A percentile compares a stretch with the other conserved stretches of the same genome.
These are phyloP conservation scores for Atractiella rhizophila DNA, from an alignment of 768 basidiomycete genomes.

Conservation along the genomic window DNA sequence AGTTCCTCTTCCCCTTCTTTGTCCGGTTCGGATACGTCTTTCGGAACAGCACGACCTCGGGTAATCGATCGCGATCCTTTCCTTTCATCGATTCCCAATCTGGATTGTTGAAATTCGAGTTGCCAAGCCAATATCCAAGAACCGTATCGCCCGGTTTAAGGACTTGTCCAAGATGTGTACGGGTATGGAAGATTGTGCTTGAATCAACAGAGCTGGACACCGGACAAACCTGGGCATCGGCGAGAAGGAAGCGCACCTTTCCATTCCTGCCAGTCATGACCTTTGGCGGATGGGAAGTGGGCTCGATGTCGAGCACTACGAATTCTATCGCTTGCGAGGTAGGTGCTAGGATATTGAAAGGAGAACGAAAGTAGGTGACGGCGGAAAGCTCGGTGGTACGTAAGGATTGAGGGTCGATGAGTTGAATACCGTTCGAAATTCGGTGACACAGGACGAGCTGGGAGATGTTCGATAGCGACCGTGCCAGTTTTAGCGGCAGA, in stretches of 20 bases:
- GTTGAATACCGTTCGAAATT: conserved; percentile 70
- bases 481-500: conserved; percentile 57
- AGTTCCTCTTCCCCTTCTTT: conserved; percentile 64
- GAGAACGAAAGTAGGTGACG: conserved; percentile 65
- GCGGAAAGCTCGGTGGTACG: conserved; percentile 55
- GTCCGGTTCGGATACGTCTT: conserved; percentile 83
- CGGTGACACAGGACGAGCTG: conserved; percentile 69
- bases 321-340: conserved; percentile 77
- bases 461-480: conserved; percentile 57
- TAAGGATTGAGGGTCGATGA: conserved; percentile 69
- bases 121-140: conserved; percentile 66
- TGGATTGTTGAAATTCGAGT: conserved; percentile 78
- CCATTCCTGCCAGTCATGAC: conserved; percentile 26
- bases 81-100: conserved; percentile 30
- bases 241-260: conserved; percentile 55
- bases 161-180: conserved; percentile 79
- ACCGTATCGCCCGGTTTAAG: conserved; percentile 87
- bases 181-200: conserved; percentile 75
- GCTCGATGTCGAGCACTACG: conserved; percentile 79
- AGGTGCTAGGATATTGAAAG: conserved; percentile 60
- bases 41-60: conserved; percentile 77
- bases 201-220: conserved; percentile 36
- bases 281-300: conserved; percentile 26
- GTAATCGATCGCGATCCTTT: conserved; percentile 40
- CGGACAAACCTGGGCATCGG: conserved; percentile 71